Percentiles rank a stretch among this genome's conserved stretches.
Conservation (phyloP, 2,329 filamentous ascomycete species). For the Gaeumannomyces tritici region DNA sequence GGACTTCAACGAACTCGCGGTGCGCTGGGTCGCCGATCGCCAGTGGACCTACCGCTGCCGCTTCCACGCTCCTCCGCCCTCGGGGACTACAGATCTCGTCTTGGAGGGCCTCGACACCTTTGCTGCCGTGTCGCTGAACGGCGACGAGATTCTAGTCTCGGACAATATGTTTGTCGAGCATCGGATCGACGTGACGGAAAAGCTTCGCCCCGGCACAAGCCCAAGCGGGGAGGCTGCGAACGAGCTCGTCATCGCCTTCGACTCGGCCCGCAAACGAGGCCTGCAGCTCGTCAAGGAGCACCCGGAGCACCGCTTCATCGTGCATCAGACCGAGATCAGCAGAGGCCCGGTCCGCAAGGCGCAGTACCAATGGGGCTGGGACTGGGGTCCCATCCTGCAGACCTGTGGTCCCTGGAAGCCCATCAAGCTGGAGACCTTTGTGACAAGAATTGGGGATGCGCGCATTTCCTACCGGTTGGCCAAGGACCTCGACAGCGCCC, state of each 20-base stretch:
- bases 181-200: constrained; percentile 37
- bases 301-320: constrained; percentile 7
- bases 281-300: constrained; percentile 11
- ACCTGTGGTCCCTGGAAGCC: constrained; percentile 59
- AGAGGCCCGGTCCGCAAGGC: constrained; percentile 45
- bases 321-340: constrained; percentile 8
- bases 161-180: constrained; percentile 58
- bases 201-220: background rate
- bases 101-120: constrained; percentile 59
- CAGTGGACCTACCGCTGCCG: constrained; percentile 46
- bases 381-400: constrained; percentile 57
- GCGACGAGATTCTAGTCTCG: constrained; percentile 37
- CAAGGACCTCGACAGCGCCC: background rate
- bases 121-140: constrained; percentile 47
- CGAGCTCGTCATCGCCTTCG: constrained; percentile 45
- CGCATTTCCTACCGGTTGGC: background rate
- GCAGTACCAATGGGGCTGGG: constrained; percentile 65
- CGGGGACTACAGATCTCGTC: constrained; percentile 34
- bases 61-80: constrained; percentile 19
- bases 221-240: constrained; percentile 22
- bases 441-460: constrained; percentile 34
- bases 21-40: constrained; percentile 53
- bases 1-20: constrained; percentile 50
- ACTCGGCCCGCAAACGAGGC: constrained; percentile 28
- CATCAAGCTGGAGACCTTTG: constrained; percentile 55